These are phyloP conservation scores for Psilocybe mexicana DNA, from an alignment of 1,284 basidiomycete genomes.

Conservation along the genomic window DNA sequence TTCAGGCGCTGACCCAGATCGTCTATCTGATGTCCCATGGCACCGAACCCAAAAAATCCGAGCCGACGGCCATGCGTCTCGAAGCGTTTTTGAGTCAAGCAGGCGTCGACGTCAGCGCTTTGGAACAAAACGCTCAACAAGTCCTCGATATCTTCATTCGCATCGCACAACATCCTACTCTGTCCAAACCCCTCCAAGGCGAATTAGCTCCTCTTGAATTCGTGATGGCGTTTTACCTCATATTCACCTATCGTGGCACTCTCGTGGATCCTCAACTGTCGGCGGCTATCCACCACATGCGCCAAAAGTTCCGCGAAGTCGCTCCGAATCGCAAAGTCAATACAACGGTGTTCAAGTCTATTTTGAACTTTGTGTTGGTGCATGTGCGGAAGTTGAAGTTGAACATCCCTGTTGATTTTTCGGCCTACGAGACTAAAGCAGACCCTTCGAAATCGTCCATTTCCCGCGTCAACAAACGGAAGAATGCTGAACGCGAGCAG, in stretches of 20 bases:
- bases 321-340: conserved; percentile 4
- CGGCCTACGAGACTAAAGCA: neutral
- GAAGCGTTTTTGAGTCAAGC: conserved; percentile 38
- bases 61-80: conserved; percentile 34
- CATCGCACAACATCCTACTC: conserved; percentile 32
- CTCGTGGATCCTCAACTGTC: conserved; percentile 42
- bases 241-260: conserved; percentile 39
- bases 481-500: neutral
- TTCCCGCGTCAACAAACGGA: conserved; percentile 1
- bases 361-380: neutral
- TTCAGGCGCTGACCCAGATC: conserved; percentile 53
- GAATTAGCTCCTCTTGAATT: conserved; percentile 60
- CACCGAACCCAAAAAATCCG: conserved; percentile 10
- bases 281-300: conserved; percentile 45
- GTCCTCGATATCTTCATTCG: conserved; percentile 44
- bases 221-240: conserved; percentile 48
- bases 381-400: neutral
- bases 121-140: conserved; percentile 19
- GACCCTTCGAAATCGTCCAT: neutral
- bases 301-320: conserved; percentile 20
- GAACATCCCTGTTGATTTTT: neutral
- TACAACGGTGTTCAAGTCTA: neutral
- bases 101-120: conserved; percentile 1
- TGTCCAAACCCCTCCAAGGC: conserved; percentile 26
- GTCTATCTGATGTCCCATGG: conserved; percentile 45